phyloP scores from a whole-genome alignment of 78 protist genomes.

The Dictyostelium capitatum region DNA sequence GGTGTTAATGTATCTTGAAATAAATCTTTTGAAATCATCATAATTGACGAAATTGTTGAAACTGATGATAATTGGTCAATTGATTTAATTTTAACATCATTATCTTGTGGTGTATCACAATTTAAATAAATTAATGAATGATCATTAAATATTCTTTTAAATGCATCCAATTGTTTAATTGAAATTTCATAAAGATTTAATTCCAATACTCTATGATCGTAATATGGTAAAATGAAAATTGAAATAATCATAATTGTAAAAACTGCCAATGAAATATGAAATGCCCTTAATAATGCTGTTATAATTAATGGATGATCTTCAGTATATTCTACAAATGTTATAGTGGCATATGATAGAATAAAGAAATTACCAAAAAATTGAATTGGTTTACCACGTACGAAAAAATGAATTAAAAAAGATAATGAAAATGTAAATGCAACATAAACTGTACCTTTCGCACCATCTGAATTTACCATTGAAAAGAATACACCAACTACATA shows the following conservation, averaged over 20 bases:
- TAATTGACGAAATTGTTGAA: not conserved
- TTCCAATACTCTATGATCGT: slow-evolving; percentile 16
- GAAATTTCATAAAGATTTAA: not conserved
- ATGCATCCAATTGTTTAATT: not conserved
- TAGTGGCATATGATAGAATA: slow-evolving; percentile 39
- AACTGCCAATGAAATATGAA: slow-evolving; percentile 24
- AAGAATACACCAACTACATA: slow-evolving; percentile 38
- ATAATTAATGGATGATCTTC: slow-evolving; percentile 1
- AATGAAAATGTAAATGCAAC: not conserved
- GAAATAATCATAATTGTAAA: slow-evolving; percentile 6
- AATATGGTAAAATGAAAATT: slow-evolving; percentile 1
- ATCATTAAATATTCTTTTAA: not conserved
- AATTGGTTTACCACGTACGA: slow-evolving; percentile 19
- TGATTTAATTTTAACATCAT: not conserved
- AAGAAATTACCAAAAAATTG: slow-evolving; percentile 38
- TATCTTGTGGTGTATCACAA: not conserved
- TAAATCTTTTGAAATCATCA: not conserved
- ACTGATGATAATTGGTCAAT: not conserved
- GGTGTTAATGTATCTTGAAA: not conserved
- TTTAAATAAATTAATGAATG: not conserved
- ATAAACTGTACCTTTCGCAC: not conserved
- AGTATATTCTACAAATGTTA: slow-evolving; percentile 27
- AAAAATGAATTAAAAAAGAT: not conserved
- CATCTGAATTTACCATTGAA: not conserved
- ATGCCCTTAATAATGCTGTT: not conserved